Conservation (phyloP, 1,284 basidiomycete genomes). For the Austroboletus niveus region DNA sequence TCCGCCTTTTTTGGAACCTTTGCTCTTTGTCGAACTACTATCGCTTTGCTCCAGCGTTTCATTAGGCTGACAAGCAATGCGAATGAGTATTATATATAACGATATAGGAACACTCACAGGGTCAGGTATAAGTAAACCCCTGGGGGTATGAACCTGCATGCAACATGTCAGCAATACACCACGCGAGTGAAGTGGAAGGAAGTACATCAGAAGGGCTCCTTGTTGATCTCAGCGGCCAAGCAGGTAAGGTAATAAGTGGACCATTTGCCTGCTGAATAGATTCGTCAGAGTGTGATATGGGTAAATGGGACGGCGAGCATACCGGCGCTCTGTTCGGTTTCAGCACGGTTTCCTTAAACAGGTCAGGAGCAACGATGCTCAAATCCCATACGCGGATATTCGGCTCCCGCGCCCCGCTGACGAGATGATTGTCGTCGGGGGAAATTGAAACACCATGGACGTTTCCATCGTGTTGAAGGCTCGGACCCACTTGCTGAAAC, state of each 20-base stretch:
- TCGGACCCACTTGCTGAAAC: slow-evolving; percentile 17
- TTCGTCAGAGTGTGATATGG: neutral
- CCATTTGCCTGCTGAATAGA: neutral
- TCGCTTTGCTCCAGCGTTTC: neutral
- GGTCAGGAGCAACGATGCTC: slow-evolving; percentile 10
- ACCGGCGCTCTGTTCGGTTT: slow-evolving; percentile 15
- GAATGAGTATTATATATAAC: too few species aligned
- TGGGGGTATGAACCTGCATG: neutral
- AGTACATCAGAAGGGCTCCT: slow-evolving; percentile 2
- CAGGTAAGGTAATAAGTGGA: neutral
- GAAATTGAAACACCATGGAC: slow-evolving; percentile 20
- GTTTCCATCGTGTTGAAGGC: slow-evolving; percentile 13
- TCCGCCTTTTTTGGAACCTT: neutral
- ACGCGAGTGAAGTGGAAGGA: neutral
- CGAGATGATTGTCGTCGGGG: slow-evolving; percentile 13
- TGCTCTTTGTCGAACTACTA: neutral
- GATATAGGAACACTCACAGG: neutral
- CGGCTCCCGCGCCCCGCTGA: slow-evolving; percentile 15
- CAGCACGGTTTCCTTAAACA: slow-evolving; percentile 14
- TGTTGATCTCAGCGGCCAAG: neutral
- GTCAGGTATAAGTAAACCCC: neutral
- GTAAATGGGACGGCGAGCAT: neutral
- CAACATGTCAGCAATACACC: neutral
- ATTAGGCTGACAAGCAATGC: slow-evolving; percentile 2
- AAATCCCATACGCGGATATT: slow-evolving; percentile 19